phyloP scores from a whole-genome alignment of 805 yeast genomes.

The Candida tallmaniae region DNA sequence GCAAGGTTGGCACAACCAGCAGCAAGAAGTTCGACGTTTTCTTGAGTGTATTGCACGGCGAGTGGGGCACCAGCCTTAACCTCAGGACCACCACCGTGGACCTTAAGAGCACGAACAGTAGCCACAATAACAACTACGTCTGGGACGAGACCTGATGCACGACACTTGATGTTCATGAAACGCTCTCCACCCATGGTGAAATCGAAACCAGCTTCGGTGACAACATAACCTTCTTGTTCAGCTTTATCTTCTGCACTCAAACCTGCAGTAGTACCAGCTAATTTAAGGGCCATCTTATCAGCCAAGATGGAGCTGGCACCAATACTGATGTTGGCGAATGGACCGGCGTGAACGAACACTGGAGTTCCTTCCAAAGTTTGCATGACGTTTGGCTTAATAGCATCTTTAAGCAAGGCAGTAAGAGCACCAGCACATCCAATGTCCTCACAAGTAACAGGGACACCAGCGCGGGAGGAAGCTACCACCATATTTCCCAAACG shows the following conservation, averaged over 20 bases:
- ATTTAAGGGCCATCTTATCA: slow-evolving; percentile 74
- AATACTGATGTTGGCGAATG: slow-evolving; percentile 82
- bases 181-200: slow-evolving; percentile 92
- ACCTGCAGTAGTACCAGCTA: slow-evolving; percentile 62
- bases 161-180: slow-evolving; percentile 78
- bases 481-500: slow-evolving; percentile 88
- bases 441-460: slow-evolving; percentile 77
- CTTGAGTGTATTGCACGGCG: slow-evolving; percentile 76
- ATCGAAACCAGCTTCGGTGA: slow-evolving; percentile 87
- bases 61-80: slow-evolving; percentile 90
- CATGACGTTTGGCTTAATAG: slow-evolving; percentile 81
- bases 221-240: slow-evolving; percentile 66
- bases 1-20: slow-evolving; percentile 84
- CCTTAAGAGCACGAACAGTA: slow-evolving; percentile 92
- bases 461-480: slow-evolving; percentile 70
- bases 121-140: slow-evolving; percentile 93
- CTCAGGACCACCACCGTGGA: slow-evolving; percentile 96
- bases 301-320: slow-evolving; percentile 85
- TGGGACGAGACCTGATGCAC: slow-evolving; percentile 83
- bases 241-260: slow-evolving; percentile 38
- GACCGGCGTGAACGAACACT: slow-evolving; percentile 84
- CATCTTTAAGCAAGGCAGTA: slow-evolving; percentile 76
- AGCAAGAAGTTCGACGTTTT: slow-evolving; percentile 72
- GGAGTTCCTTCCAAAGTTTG: slow-evolving; percentile 88
- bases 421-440: slow-evolving; percentile 84